Conservation (phyloP, 768 basidiomycete species). For the Kwoniella europaea region DNA sequence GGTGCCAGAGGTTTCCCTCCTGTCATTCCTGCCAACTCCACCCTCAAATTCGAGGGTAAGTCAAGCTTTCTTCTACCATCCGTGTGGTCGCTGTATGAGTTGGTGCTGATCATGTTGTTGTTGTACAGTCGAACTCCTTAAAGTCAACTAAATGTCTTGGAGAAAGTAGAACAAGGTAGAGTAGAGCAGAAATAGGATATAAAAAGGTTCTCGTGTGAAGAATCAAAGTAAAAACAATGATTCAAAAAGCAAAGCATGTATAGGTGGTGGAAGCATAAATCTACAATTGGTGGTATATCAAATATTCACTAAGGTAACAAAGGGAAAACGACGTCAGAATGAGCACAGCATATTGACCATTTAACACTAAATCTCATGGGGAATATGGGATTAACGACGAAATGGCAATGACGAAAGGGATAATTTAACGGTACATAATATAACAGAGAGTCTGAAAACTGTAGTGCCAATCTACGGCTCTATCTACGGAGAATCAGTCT, state of each 20-base stretch:
- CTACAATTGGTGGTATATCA: too few relatives aligned
- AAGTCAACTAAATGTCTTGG: conserved; percentile 36
- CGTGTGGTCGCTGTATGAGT: not conserved
- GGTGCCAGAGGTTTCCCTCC: conserved; percentile 56
- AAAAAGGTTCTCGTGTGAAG: not conserved
- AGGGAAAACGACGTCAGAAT: not conserved
- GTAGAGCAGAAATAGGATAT: not conserved
- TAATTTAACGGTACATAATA: too few relatives aligned
- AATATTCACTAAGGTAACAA: too few relatives aligned
- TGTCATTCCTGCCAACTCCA: conserved; percentile 58
- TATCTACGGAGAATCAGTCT: too few relatives aligned
- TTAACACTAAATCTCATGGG: too few relatives aligned
- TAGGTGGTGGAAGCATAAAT: not conserved
- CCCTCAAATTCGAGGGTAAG: conserved; percentile 56
- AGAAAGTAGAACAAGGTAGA: not conserved
- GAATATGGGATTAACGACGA: too few relatives aligned
- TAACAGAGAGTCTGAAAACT: too few relatives aligned
- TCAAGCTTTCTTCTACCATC: not conserved
- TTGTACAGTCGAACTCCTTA: conserved; percentile 44
- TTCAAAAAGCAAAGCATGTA: not conserved
- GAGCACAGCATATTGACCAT: not conserved
- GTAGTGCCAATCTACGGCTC: too few relatives aligned
- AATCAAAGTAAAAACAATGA: not conserved
- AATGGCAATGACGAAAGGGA: too few relatives aligned
- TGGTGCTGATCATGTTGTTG: not conserved